Evolutionary conservation across 176 grass and related monocot species (phyloP).

Genomic region (Bonia amplexicaulis): DNA sequence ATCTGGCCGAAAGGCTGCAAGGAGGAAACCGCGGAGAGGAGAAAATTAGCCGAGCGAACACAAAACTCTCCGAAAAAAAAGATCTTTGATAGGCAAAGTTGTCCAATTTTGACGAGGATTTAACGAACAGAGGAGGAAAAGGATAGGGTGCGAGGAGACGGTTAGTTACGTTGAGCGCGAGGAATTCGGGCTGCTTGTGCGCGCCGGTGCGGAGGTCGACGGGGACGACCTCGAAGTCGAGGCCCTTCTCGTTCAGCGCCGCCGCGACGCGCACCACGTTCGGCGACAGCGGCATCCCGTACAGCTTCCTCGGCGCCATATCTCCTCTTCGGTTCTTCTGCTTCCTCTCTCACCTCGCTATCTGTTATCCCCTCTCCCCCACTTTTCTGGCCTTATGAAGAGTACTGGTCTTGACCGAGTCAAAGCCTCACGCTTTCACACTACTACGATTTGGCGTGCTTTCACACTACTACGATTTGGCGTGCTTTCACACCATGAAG

Average conservation of each 20-base stretch:
- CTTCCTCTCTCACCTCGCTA: not conserved
- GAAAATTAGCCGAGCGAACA: not conserved
- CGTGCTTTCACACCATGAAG: too few relatives aligned
- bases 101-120: not conserved
- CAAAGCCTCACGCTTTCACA: not conserved
- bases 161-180: conserved; percentile 61
- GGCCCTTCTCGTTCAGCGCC: conserved; percentile 67
- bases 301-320: conserved; percentile 56
- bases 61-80: not conserved
- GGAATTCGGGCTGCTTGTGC: conserved; percentile 77
- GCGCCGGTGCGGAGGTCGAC: conserved; percentile 72
- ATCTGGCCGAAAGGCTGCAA: conserved; percentile 92
- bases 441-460: too few relatives aligned
- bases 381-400: not conserved
- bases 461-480: too few relatives aligned
- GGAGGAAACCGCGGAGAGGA: not conserved
- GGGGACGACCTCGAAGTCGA: conserved; percentile 63
- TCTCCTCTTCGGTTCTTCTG: not conserved
- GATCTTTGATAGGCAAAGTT: not conserved
- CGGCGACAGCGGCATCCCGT: conserved; percentile 28
- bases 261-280: conserved; percentile 30
- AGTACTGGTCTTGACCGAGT: not conserved
- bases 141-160: not conserved
- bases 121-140: not conserved
- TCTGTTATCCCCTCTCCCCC: not conserved